Percentiles rank a stretch among this genome's conserved stretches.
Conservation (phyloP, 371 early-diverging fungal genomes). For the Rhizopus stolonifer region DNA sequence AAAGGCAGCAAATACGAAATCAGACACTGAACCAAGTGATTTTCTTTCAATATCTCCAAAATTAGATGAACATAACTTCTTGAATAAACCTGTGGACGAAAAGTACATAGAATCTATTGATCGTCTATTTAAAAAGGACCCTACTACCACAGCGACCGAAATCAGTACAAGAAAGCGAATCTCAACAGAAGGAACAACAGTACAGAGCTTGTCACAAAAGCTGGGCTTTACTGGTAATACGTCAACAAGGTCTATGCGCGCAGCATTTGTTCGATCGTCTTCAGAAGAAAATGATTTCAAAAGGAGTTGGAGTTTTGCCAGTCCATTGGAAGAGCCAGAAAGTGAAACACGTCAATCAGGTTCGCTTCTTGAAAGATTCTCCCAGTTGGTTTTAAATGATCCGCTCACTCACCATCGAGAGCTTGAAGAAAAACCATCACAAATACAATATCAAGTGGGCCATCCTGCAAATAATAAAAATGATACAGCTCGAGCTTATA, state of each 20-base stretch:
- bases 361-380: slow-evolving; percentile 32
- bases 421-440: background rate
- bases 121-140: slow-evolving; percentile 33
- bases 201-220: slow-evolving; percentile 32
- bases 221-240: slow-evolving; percentile 24
- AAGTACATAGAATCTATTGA: slow-evolving; percentile 40
- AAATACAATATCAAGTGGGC: background rate
- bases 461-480: background rate
- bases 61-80: slow-evolving; percentile 36
- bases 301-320: background rate
- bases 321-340: too few relatives aligned
- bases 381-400: slow-evolving; percentile 31
- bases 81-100: slow-evolving; percentile 37
- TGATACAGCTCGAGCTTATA: slow-evolving; percentile 4
- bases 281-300: too few relatives aligned
- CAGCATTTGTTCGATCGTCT: slow-evolving; percentile 17
- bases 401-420: slow-evolving; percentile 1
- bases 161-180: slow-evolving; percentile 28
- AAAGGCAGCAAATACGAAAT: slow-evolving; percentile 18
- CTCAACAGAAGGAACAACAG: slow-evolving; percentile 32
- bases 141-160: slow-evolving; percentile 14
- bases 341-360: slow-evolving; percentile 22
- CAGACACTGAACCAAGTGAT: slow-evolving; percentile 30
- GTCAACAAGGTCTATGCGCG: slow-evolving; percentile 20
- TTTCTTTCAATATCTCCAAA: slow-evolving; percentile 38